phyloP scores from a whole-genome alignment of 495 filamentous ascomycete species.

The Coniosporium apollinis region DNA sequence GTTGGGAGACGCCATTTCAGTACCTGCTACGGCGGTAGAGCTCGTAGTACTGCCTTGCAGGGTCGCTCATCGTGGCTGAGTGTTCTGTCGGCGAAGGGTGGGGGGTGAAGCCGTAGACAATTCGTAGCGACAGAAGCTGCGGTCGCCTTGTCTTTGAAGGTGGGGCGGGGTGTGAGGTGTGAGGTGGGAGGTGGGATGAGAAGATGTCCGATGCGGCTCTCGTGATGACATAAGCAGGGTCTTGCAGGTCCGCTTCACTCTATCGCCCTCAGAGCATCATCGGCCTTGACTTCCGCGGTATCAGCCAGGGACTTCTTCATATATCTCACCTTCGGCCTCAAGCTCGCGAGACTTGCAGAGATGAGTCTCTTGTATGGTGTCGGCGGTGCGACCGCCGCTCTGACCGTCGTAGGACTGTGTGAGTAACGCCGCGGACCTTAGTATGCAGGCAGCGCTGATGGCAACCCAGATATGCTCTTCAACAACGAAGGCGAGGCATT shows the following conservation, averaged over 20 bases:
- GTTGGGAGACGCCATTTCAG: slow-evolving; percentile 2
- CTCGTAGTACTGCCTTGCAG: slow-evolving; percentile 62
- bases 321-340: slow-evolving; percentile 2
- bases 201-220: too few species aligned
- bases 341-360: slow-evolving; percentile 8
- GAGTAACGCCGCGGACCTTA: slow-evolving; percentile 23
- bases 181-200: background rate
- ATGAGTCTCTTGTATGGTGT: slow-evolving; percentile 42
- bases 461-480: slow-evolving; percentile 78
- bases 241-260: too few species aligned
- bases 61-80: slow-evolving; percentile 16
- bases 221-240: too few species aligned
- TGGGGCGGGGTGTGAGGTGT: slow-evolving; percentile 1
- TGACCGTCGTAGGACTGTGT: slow-evolving; percentile 84
- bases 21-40: slow-evolving; percentile 96
- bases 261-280: background rate
- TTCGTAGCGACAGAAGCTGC: too few species aligned
- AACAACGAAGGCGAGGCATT: slow-evolving; percentile 90
- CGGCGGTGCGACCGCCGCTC: slow-evolving; percentile 49
- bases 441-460: slow-evolving; percentile 20
- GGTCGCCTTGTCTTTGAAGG: too few species aligned
- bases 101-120: too few species aligned
- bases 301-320: slow-evolving; percentile 4
- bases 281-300: background rate
- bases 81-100: too few species aligned